Base-by-base conservation (phyloP, 2,329 filamentous ascomycete genomes). In the Aplosporella prunicola region DNA sequence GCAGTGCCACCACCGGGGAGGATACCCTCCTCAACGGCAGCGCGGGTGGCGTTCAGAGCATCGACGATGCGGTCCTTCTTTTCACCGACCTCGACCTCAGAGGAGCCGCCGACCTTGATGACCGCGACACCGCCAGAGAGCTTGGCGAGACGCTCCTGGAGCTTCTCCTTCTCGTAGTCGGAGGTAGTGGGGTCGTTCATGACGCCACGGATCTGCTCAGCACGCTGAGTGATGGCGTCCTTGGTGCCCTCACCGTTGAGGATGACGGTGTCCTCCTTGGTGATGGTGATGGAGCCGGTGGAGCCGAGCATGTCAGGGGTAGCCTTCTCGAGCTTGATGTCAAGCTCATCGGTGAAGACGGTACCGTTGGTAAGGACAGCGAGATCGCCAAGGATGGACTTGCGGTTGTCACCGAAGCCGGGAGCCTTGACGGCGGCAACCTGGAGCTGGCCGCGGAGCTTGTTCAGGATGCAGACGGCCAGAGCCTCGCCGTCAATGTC, bases 1-100 rank as follows among this genome's bases (percentile, higher is more conserved):
- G 88, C 91, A 58, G 91, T 98, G 63, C 91, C 91, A 77, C 91
- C 91, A 72, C 91, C 91, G 51, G 91, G 91, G 49, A 98, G 82
- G 65, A 98, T 98, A 68, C 91, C 91, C 71, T 96, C 88, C 77
- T 98, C 91, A 49, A 98, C 91, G 56, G 91, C 91, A 52, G 91
- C 91, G 55, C 91, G 89, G 49, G 91, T 98, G 51, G 91, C 91
- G 68, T 98, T 98, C 45, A 98, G 74, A 43, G 91, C 91, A 67
- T 98, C 91, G 45, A 98, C 91, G 55, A 96, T 94, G 62, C 91
- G 86, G 66, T 98, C 91, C 80, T 98, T 98, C 86, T 98, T 98
- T 79, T 98, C 91, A 51, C 88, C 82, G 41, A 98, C 91, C 75
- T 98, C 91, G 48, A 98, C 89, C 70, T 98, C 91, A 47, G 89